These are phyloP conservation scores for Hericium erinaceus DNA, from an alignment of 768 basidiomycete genomes.

Conservation along the genomic window DNA sequence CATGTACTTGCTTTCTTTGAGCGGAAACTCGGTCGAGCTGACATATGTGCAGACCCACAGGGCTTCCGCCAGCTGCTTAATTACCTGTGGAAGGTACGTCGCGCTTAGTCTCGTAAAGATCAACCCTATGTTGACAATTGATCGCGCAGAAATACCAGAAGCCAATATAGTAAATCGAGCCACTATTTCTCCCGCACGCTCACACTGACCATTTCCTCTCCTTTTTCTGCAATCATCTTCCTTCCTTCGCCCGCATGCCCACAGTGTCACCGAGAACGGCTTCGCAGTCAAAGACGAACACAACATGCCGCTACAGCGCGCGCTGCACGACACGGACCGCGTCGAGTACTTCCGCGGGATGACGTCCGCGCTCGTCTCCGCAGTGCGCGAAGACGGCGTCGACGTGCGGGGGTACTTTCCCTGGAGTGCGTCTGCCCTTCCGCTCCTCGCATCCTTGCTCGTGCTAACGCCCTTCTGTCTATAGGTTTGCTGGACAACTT, in stretches of 20 bases:
- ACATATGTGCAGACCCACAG: conserved; percentile 38
- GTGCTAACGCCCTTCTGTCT: not conserved
- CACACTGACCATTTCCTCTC: not conserved
- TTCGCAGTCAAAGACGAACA: conserved; percentile 62
- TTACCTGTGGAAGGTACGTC: conserved; percentile 54
- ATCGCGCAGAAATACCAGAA: conserved; percentile 31
- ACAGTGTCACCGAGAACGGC: conserved; percentile 66
- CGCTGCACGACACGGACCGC: conserved; percentile 49
- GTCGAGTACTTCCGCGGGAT: conserved; percentile 60
- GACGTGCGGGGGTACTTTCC: conserved; percentile 57
- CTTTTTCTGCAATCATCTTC: not conserved
- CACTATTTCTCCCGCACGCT: conserved; percentile 8
- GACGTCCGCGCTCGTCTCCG: conserved; percentile 41
- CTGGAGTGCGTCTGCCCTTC: conserved; percentile 40
- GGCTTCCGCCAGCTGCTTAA: conserved; percentile 65
- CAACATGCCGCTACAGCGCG: conserved; percentile 41
- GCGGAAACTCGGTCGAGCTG: not conserved
- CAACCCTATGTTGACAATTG: not conserved
- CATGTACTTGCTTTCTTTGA: conserved; percentile 33
- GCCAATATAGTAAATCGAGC: conserved; percentile 39
- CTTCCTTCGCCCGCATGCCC: not conserved
- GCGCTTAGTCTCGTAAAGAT: not conserved
- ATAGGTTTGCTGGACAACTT: conserved; percentile 62
- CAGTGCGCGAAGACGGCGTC: conserved; percentile 56
- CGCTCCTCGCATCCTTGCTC: not conserved